These are phyloP conservation scores for Aspergillus sclerotiicarbonarius DNA, from an alignment of 495 filamentous ascomycete genomes.

Conservation along the genomic window DNA sequence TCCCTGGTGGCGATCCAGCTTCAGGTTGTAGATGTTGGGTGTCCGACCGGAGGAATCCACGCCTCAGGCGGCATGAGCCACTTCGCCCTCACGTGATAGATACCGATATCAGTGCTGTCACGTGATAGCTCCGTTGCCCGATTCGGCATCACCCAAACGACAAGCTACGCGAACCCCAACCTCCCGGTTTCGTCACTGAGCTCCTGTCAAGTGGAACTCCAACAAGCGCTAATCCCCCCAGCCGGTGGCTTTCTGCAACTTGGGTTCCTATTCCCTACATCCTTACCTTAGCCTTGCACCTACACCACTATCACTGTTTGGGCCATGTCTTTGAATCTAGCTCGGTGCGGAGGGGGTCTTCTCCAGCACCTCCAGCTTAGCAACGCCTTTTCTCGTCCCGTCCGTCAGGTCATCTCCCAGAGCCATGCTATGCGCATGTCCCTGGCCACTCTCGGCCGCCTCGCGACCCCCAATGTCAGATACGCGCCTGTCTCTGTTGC, in stretches of 20 bases:
- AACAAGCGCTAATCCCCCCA: background rate
- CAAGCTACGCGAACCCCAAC: constrained; percentile 27
- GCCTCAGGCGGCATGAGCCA: background rate
- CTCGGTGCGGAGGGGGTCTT: constrained; percentile 26
- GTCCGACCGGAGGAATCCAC: background rate
- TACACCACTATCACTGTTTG: constrained; percentile 1
- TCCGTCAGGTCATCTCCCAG: constrained; percentile 28
- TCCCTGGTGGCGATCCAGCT: constrained; percentile 2
- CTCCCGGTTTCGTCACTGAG: constrained; percentile 32
- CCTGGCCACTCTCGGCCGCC: constrained; percentile 18
- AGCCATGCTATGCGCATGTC: constrained; percentile 29
- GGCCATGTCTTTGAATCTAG: constrained; percentile 34
- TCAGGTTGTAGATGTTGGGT: background rate
- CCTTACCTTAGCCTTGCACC: constrained; percentile 3
- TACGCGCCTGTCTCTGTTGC: constrained; percentile 7
- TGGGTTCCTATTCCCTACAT: constrained; percentile 8
- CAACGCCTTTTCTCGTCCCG: constrained; percentile 25
- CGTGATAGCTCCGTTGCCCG: constrained; percentile 22
- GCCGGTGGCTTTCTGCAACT: background rate
- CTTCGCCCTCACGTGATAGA: constrained; percentile 16
- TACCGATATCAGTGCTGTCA: constrained; percentile 5
- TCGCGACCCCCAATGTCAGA: constrained; percentile 9
- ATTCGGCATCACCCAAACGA: constrained; percentile 31
- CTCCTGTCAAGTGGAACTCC: constrained; percentile 15
- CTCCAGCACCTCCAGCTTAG: constrained; percentile 29